Base-by-base conservation (phyloP, 805 yeast genomes). In the Novakomyces olei region DNA sequence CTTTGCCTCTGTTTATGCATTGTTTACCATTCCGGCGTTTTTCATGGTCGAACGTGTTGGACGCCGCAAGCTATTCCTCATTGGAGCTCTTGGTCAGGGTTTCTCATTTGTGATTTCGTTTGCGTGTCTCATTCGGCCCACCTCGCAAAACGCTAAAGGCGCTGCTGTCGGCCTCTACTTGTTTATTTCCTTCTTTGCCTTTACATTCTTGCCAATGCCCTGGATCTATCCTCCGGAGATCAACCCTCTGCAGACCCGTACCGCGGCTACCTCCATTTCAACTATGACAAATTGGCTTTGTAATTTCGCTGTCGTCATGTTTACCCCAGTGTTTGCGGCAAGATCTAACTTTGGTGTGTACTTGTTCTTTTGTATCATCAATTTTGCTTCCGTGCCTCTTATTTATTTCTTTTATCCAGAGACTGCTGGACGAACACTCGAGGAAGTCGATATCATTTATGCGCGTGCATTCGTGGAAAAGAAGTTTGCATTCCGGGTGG, bases 371-470 rank as follows among this genome's bases (percentile, higher is more conserved):
- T 77, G 78, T 5, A 48, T 56, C 20, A 59, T 74, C 39, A 40
- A 43, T 19, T 24, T 41, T 22, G 22, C 24, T 15, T 35, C 34
- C 33, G 14, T 43, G 5, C 35, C 92, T 4, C 70, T 73, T 16
- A 92, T 80, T 6, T 67, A 62, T 54, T 61, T 61, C 31, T 55
- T 68, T 30, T 79, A 74, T 47, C 94, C 94, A 1, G 94, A 83
- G 49, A 81, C 94, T 1, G 80, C 76, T 43, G 94, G 93, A 10
- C 67, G 81, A 32, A 65, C 72, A 18, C 60, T 81, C 33, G 94
- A 83, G 48, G 94, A 67, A 46, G 65, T 67, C 48, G 50, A 55
- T 34, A 42, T 43, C 33, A 40, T 55, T 5, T 54, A 54, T 49
- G 54, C 25, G 25, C n/a, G n/a, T n/a, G n/a, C n/a, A n/a, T n/a